Evolutionary conservation across 768 basidiomycete species (phyloP), one percentile per base, ranked within the genome.

Genomic region (Tylopilus sp.): DNA sequence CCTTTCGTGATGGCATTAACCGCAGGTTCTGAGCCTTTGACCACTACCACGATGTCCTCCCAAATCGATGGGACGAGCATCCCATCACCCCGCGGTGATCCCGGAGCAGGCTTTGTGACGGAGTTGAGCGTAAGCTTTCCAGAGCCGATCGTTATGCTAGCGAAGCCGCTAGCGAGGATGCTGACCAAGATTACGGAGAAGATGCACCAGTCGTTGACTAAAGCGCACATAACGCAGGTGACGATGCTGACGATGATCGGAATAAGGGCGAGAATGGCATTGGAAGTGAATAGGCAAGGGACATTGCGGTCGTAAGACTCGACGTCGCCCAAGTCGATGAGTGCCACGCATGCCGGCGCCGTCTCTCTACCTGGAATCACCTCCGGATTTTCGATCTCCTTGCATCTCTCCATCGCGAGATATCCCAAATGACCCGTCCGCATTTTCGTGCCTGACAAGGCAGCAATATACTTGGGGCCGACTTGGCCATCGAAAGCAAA

Each of bases 1-100:
- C 66, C 69, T 44, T 59, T 67, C 1, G 67, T 71, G 49, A 73
- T 60, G 4, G 55, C 50, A 33, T 62, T 68, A 17, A 72, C 61
- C 5, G 56, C 57, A 7, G 9, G 33, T 29, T 73, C 72, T 3
- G 54, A 19, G 9, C 71, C 71, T 25, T 62, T 63, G 31, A 72
- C 38, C 17, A 72, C 59, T 11, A 72, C 42, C 0, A 69, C 45
- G 9, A 62, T 57, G 16, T 59, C 56, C 16, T 54, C 54, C 47
- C 54, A 48, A 24, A 52, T 19, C 16, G 44, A 8, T 9, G 53
- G 52, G 13, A 54, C 19, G 16, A 70, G 55, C 19, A 68, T 46
- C 10, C 72, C 72, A 43, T 71, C 55, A 30, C 62, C 72, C 1
- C n/a, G 51, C 0, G 69, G 70, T 0, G 60, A 50, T 12, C 58